Evolutionary conservation across 768 basidiomycete species (phyloP).

Genomic region (Lactarius indigo): DNA sequence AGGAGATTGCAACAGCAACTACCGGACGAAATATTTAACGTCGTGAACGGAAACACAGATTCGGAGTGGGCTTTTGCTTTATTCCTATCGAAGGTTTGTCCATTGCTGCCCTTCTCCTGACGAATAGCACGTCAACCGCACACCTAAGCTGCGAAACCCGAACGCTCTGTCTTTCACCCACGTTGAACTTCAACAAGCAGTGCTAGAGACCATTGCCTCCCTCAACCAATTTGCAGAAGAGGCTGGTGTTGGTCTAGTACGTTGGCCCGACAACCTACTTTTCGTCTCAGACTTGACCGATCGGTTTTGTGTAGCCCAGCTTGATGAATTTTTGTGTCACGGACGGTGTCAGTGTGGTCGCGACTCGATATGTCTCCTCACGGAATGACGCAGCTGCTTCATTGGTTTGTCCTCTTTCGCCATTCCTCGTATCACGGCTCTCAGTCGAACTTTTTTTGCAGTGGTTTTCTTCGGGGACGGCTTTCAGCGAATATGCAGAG

Average conservation of each 20-base stretch:
- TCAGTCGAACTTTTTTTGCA: constrained; percentile 30
- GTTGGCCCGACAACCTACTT: constrained; percentile 7
- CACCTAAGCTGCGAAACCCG: constrained; percentile 68
- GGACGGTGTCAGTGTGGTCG: constrained; percentile 91
- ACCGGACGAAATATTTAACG: constrained; percentile 79
- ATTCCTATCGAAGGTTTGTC: constrained; percentile 72
- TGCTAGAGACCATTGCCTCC: constrained; percentile 81
- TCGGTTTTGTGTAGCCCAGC: constrained; percentile 54
- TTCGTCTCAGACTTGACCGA: constrained; percentile 1
- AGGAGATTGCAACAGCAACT: constrained; percentile 71
- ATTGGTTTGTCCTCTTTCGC: constrained; percentile 10
- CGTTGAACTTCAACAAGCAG: constrained; percentile 69
- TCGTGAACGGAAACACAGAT: constrained; percentile 95
- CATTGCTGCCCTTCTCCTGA: background rate
- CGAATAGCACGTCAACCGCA: background rate
- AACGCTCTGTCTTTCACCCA: constrained; percentile 73
- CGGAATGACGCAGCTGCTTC: constrained; percentile 83
- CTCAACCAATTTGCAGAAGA: constrained; percentile 76
- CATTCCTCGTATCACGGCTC: background rate
- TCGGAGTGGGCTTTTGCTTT: constrained; percentile 97
- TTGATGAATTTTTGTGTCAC: constrained; percentile 96
- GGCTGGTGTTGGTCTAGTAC: constrained; percentile 68
- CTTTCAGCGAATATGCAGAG: constrained; percentile 84
- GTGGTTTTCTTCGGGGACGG: constrained; percentile 96
- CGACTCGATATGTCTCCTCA: constrained; percentile 92